These are phyloP conservation scores for Debaryomyces nepalensis DNA, from an alignment of 1,139 yeast species.

Conservation along the genomic window DNA sequence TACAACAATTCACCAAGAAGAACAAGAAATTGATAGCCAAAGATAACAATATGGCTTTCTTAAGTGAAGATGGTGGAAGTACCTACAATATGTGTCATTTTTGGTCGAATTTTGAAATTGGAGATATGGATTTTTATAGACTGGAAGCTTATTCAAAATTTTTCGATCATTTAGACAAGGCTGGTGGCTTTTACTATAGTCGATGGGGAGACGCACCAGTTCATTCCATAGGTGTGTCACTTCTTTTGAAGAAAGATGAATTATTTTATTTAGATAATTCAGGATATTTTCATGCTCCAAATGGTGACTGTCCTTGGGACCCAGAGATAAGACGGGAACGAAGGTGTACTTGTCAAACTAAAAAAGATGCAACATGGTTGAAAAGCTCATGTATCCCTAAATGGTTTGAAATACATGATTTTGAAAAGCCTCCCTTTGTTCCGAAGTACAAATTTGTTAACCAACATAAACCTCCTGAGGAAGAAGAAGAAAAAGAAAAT, in stretches of 20 bases:
- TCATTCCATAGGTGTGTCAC: slow-evolving; percentile 28
- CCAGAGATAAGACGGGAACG: slow-evolving; percentile 17
- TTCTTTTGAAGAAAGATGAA: slow-evolving; percentile 20
- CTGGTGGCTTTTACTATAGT: slow-evolving; percentile 30
- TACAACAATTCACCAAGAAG: slow-evolving; percentile 25
- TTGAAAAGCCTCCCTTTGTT: slow-evolving; percentile 19
- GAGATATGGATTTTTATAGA: slow-evolving; percentile 24
- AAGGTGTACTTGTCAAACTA: slow-evolving; percentile 29
- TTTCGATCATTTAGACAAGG: slow-evolving; percentile 24
- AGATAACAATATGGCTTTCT: slow-evolving; percentile 17
- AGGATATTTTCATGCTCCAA: slow-evolving; percentile 30
- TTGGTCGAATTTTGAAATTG: slow-evolving; percentile 33
- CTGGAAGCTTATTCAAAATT: slow-evolving; percentile 21
- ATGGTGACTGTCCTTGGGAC: slow-evolving; percentile 27
- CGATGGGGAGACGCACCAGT: slow-evolving; percentile 37
- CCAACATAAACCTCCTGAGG: slow-evolving; percentile 16
- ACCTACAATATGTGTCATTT: slow-evolving; percentile 31
- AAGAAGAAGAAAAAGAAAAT: slow-evolving; percentile 16
- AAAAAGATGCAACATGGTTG: slow-evolving; percentile 27
- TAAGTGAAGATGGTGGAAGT: slow-evolving; percentile 20
- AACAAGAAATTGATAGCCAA: slow-evolving; percentile 19
- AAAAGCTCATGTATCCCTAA: slow-evolving; percentile 25
- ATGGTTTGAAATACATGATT: slow-evolving; percentile 25
- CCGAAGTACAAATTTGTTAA: slow-evolving; percentile 20
- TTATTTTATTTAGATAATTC: slow-evolving; percentile 26